A percentile compares a stretch with the other conserved stretches of the same genome.
Conservation (phyloP, 768 basidiomycete species). For the Mycena floridula region DNA sequence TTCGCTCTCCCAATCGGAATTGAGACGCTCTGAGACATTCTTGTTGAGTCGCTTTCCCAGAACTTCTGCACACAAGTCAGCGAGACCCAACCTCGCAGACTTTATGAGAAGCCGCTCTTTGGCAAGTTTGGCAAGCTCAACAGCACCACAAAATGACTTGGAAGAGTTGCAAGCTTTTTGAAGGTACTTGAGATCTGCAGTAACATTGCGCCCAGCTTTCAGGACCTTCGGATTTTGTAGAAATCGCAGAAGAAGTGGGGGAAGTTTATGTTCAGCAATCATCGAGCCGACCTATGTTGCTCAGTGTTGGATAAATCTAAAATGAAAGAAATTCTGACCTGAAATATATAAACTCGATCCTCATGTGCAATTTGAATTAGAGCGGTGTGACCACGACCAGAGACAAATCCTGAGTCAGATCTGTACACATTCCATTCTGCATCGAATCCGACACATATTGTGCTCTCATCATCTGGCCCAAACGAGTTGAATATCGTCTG, state of each 20-base stretch:
- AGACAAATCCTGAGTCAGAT: slow-evolving; percentile 10
- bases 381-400: slow-evolving; percentile 12
- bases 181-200: not conserved
- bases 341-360: slow-evolving; percentile 14
- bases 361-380: slow-evolving; percentile 16
- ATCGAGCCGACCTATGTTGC: too few relatives aligned
- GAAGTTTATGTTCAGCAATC: too few relatives aligned
- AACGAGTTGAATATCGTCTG: slow-evolving; percentile 14
- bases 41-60: not conserved
- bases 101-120: not conserved
- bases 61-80: not conserved
- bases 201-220: not conserved
- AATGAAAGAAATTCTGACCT: slow-evolving; percentile 5
- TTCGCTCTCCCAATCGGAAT: not conserved
- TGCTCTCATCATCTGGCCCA: slow-evolving; percentile 6
- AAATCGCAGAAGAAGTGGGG: not conserved
- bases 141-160: not conserved
- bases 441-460: slow-evolving; percentile 16
- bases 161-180: not conserved
- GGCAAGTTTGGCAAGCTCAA: not conserved
- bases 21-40: not conserved
- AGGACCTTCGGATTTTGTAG: not conserved
- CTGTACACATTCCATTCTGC: slow-evolving; percentile 21
- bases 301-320: not conserved
- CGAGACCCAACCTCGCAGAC: not conserved